A percentile compares a stretch with the other conserved stretches of the same genome.
Conservation (phyloP, 495 filamentous ascomycete genomes). For the Lineolata rhizophorae region DNA sequence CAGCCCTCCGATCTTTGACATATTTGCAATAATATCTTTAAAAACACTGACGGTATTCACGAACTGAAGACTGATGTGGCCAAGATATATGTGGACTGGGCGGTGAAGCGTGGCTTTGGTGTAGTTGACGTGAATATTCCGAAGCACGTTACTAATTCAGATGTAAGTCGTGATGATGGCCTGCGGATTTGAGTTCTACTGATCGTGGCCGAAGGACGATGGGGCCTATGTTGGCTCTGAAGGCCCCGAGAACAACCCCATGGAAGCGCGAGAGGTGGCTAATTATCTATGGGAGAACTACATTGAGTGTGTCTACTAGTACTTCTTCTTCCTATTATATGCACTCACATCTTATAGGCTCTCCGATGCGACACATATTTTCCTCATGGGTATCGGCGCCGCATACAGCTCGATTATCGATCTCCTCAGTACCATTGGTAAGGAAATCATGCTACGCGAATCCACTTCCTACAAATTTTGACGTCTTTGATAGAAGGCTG, state of each 20-base stretch:
- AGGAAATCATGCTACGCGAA: background rate
- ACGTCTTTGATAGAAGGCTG: conserved; percentile 9
- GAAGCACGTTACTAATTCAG: conserved; percentile 34
- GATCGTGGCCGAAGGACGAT: conserved; percentile 7
- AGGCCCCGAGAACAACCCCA: conserved; percentile 20
- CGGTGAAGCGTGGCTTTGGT: conserved; percentile 43
- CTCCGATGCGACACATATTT: conserved; percentile 43
- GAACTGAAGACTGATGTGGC: conserved; percentile 47
- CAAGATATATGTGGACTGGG: conserved; percentile 67
- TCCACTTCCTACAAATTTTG: conserved; percentile 2
- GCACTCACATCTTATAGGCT: conserved; percentile 22
- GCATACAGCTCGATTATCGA: conserved; percentile 23
- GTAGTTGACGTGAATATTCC: conserved; percentile 85
- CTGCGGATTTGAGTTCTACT: conserved; percentile 1
- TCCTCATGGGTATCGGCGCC: conserved; percentile 62
- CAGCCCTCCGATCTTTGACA: background rate
- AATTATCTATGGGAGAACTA: conserved; percentile 95
- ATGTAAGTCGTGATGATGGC: conserved; percentile 19
- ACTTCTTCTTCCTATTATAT: background rate
- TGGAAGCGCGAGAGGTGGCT: conserved; percentile 45
- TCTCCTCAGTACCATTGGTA: conserved; percentile 22
- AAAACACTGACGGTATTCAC: conserved; percentile 18
- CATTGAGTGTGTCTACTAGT: conserved; percentile 35
- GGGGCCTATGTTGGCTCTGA: conserved; percentile 5
- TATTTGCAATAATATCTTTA: background rate